Conservation (phyloP, 176 grass and related monocot species). For the Zea luxurians region DNA sequence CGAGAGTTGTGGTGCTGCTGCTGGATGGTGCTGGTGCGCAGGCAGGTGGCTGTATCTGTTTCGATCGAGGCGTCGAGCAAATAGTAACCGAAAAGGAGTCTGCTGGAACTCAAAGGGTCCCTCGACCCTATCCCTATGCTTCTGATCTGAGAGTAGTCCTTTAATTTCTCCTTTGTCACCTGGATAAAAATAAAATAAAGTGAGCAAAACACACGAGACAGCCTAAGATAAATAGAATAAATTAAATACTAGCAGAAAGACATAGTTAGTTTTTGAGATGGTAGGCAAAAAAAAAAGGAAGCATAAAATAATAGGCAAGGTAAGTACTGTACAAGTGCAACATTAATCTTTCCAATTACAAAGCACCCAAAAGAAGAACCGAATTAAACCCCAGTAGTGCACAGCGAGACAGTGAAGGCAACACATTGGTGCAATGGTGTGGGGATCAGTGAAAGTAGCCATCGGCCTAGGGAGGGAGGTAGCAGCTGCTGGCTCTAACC, state of each 20-base stretch:
- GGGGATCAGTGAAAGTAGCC: neutral
- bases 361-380: neutral
- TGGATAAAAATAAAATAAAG: conserved; percentile 27
- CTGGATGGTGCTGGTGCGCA: neutral
- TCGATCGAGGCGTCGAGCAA: conserved; percentile 21
- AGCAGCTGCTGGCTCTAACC: no score
- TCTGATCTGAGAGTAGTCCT: neutral
- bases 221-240: neutral
- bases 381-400: neutral
- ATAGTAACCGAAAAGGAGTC: no score
- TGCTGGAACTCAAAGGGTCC: no score
- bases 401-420: neutral
- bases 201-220: conserved; percentile 11
- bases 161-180: conserved; percentile 9
- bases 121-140: no score
- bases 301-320: conserved; percentile 37
- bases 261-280: no score
- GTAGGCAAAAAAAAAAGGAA: neutral
- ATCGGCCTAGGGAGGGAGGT: no score
- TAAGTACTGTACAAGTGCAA: neutral
- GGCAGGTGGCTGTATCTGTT: neutral
- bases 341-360: neutral
- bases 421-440: neutral
- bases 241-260: neutral
- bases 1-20: neutral